phyloP scores from a whole-genome alignment of 1,284 basidiomycete species.

The Kalmanozyma brasiliensis region DNA sequence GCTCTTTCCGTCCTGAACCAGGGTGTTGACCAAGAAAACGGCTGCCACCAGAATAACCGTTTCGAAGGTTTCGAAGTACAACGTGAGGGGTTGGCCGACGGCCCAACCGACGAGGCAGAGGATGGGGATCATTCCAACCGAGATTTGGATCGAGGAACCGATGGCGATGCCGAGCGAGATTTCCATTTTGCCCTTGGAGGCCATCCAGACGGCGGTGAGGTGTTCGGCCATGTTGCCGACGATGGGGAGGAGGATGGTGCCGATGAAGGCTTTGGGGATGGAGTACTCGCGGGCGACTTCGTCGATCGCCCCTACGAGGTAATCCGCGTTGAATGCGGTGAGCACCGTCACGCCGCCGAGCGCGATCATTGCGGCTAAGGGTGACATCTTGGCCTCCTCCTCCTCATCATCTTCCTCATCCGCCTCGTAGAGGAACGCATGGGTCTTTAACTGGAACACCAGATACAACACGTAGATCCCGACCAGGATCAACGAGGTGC shows the following conservation, averaged over 20 bases:
- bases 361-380: slow-evolving; percentile 58
- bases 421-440: slow-evolving; percentile 64
- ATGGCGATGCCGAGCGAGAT: slow-evolving; percentile 82
- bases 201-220: slow-evolving; percentile 65
- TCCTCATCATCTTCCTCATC: slow-evolving; percentile 57
- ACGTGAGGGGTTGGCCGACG: slow-evolving; percentile 68
- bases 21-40: slow-evolving; percentile 67
- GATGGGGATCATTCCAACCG: slow-evolving; percentile 66
- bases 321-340: slow-evolving; percentile 66
- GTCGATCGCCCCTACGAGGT: slow-evolving; percentile 68
- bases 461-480: slow-evolving; percentile 81
- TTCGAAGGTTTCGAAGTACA: slow-evolving; percentile 66
- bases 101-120: slow-evolving; percentile 68
- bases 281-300: slow-evolving; percentile 63
- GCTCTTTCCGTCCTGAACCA: slow-evolving; percentile 68
- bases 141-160: slow-evolving; percentile 75
- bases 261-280: slow-evolving; percentile 67
- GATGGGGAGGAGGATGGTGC: slow-evolving; percentile 79
- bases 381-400: slow-evolving; percentile 63
- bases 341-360: slow-evolving; percentile 61
- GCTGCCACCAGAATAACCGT: slow-evolving; percentile 63
- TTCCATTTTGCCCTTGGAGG: slow-evolving; percentile 66
- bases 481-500: slow-evolving; percentile 74
- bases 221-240: slow-evolving; percentile 76
- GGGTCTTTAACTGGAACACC: slow-evolving; percentile 66